A percentile compares a stretch with the other conserved stretches of the same genome.
phyloP scores from a whole-genome alignment of 805 yeast species.

The Candida railenensis region DNA sequence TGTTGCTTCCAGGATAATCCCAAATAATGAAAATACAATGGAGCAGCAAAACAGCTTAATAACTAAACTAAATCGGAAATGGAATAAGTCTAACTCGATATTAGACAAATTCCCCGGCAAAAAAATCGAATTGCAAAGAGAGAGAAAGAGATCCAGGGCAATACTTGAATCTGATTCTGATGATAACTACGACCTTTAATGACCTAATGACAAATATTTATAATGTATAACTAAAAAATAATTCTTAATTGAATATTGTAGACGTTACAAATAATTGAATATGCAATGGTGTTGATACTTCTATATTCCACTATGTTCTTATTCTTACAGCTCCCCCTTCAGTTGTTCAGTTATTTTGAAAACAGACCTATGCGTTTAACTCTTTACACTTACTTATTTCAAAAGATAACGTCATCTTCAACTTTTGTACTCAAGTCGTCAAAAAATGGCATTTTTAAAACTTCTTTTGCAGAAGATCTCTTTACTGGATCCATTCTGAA shows the following conservation, averaged over 20 bases:
- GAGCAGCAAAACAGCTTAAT: constrained; percentile 33
- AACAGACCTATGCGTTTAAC: not conserved
- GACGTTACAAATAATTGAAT: not conserved
- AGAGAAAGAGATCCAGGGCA: constrained; percentile 1
- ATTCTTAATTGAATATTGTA: not conserved
- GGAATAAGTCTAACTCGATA: constrained; percentile 31
- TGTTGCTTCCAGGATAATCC: not conserved
- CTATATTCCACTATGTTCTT: not conserved
- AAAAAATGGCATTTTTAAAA: constrained; percentile 61
- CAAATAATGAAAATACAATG: constrained; percentile 12
- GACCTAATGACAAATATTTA: not conserved
- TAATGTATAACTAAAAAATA: not conserved
- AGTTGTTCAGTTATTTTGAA: no score
- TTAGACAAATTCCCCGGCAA: not conserved
- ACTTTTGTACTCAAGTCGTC: constrained; percentile 32
- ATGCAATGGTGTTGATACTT: not conserved
- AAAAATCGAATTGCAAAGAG: not conserved
- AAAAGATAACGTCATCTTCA: constrained; percentile 30
- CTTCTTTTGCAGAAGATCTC: constrained; percentile 57
- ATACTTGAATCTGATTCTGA: constrained; percentile 3
- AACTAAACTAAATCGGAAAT: constrained; percentile 34
- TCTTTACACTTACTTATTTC: not conserved
- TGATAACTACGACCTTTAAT: not conserved
- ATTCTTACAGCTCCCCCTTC: no score
- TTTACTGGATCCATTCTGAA: constrained; percentile 57